Conservation (phyloP, 345 rosid genomes). For the Hevea brasiliensis region DNA sequence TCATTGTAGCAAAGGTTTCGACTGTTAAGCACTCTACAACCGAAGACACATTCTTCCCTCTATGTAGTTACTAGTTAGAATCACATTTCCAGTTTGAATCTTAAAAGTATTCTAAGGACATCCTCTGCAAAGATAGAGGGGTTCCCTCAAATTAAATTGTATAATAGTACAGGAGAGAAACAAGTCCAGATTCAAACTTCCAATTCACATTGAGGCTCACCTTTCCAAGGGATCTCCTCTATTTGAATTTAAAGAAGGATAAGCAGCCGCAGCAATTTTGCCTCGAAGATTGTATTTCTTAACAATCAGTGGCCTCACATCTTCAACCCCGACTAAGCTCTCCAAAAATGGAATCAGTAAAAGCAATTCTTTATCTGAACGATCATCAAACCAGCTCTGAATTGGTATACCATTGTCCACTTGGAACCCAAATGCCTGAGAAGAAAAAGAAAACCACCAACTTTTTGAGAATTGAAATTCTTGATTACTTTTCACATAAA, state of each 20-base stretch:
- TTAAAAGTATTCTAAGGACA: not conserved
- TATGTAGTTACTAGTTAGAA: conserved; percentile 12
- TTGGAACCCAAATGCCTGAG: conserved; percentile 96
- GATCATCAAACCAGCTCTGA: conserved; percentile 97
- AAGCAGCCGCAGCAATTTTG: conserved; percentile 75
- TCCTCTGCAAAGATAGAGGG: not conserved
- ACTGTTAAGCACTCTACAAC: conserved; percentile 1
- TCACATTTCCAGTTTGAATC: not conserved
- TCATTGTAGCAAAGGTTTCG: not conserved
- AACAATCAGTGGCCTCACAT: conserved; percentile 83
- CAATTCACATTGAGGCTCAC: conserved; percentile 4
- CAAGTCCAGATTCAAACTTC: not conserved
- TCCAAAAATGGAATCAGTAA: conserved; percentile 79
- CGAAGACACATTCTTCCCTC: not conserved
- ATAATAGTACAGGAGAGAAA: not conserved
- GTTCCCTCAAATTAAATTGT: conserved; percentile 6
- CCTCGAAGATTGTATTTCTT: conserved; percentile 73
- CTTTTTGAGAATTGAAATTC: not conserved
- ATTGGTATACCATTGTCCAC: conserved; percentile 98
- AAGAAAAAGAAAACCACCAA: conserved; percentile 15
- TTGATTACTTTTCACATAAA: not conserved
- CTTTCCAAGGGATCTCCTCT: conserved; percentile 57
- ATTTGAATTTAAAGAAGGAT: conserved; percentile 42
- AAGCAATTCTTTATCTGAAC: conserved; percentile 77
- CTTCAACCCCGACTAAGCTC: conserved; percentile 85